Evolutionary conservation across 2,329 filamentous ascomycete species (phyloP).

Genomic region (Pseudogymnoascus sp.): DNA sequence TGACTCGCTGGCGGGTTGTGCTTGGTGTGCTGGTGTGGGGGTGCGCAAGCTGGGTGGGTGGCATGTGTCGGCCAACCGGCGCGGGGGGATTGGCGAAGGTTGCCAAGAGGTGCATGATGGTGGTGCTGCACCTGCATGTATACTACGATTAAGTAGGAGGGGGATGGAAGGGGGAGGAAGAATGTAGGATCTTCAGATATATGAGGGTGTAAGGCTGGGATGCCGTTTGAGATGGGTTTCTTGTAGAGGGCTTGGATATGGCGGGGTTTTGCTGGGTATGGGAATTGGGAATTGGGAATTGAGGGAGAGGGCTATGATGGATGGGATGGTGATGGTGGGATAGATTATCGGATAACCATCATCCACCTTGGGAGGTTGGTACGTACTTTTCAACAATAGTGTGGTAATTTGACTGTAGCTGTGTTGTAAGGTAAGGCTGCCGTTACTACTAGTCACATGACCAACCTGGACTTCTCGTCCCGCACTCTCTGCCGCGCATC

Average conservation of each 20-base stretch:
- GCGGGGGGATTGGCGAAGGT: neutral
- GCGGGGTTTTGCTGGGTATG: neutral
- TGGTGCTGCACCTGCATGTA: neutral
- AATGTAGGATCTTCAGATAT: neutral
- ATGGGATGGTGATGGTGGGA: neutral
- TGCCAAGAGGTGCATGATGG: neutral
- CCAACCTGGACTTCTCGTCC: neutral
- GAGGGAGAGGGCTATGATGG: neutral
- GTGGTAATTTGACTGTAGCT: neutral
- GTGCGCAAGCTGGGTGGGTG: neutral
- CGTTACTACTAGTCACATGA: neutral
- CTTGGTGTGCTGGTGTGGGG: neutral
- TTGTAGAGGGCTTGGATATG: neutral
- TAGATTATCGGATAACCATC: neutral
- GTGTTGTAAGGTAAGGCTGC: neutral
- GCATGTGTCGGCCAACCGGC: neutral
- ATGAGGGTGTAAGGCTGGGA: neutral
- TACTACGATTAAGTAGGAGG: neutral
- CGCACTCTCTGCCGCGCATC: neutral
- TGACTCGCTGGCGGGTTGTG: neutral
- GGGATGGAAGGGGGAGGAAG: neutral
- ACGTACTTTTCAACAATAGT: too few species aligned
- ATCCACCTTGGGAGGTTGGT: neutral
- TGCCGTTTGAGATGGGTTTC: neutral
- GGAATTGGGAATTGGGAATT: neutral